Evolutionary conservation across 768 basidiomycete species (phyloP).

Genomic region (Paxillus involutus): DNA sequence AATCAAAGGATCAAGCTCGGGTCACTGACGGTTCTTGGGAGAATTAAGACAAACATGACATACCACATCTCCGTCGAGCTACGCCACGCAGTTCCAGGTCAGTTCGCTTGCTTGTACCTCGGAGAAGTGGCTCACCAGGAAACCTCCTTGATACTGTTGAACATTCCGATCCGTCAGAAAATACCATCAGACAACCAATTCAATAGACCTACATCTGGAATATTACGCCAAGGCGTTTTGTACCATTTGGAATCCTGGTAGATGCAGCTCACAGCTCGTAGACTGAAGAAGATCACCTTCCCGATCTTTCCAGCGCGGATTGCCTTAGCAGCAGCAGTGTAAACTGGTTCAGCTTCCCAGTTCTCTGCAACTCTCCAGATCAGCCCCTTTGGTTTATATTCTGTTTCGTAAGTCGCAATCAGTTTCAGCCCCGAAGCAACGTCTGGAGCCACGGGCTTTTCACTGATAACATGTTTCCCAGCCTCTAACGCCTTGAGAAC

Average conservation of each 20-base stretch:
- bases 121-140: constrained; percentile 55
- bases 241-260: constrained; percentile 72
- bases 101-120: not conserved
- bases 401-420: constrained; percentile 62
- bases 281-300: constrained; percentile 65
- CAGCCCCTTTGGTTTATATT: constrained; percentile 65
- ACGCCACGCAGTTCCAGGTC: constrained; percentile 4
- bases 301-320: constrained; percentile 69
- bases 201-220: constrained; percentile 63
- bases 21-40: not conserved
- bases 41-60: constrained; percentile 24
- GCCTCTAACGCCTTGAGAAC: constrained; percentile 63
- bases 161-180: constrained; percentile 3
- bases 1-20: not conserved
- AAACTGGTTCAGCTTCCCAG: constrained; percentile 66
- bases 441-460: constrained; percentile 82
- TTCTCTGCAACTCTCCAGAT: constrained; percentile 86
- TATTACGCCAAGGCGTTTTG: constrained; percentile 80
- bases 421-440: constrained; percentile 62
- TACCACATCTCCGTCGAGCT: constrained; percentile 82
- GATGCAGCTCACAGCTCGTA: constrained; percentile 50
- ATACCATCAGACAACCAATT: not conserved
- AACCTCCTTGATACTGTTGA: constrained; percentile 74
- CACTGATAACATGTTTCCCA: constrained; percentile 86
- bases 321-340: constrained; percentile 39